Evolutionary conservation across 2,329 filamentous ascomycete genomes (phyloP).

Genomic region (Fusarium sp.): DNA sequence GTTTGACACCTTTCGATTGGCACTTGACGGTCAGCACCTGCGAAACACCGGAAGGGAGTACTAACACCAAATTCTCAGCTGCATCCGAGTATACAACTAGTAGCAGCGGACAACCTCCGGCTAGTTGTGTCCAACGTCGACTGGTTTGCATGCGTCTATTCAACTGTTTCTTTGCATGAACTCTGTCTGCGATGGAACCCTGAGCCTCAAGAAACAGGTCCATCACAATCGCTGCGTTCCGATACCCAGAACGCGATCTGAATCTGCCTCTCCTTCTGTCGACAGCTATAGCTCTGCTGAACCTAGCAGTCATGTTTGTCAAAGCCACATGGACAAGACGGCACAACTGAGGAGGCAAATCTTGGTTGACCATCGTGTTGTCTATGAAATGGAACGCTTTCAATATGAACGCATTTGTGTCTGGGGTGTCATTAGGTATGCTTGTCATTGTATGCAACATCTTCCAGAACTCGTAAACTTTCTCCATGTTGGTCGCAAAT

Average conservation of each 20-base stretch:
- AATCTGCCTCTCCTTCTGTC: neutral
- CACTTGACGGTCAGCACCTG: neutral
- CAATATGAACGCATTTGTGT: neutral
- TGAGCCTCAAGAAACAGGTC: neutral
- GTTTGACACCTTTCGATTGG: neutral
- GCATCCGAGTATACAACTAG: neutral
- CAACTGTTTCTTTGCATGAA: neutral
- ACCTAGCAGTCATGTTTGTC: neutral
- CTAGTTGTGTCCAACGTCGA: neutral
- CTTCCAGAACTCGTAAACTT: neutral
- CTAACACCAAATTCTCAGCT: neutral
- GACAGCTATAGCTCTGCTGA: neutral
- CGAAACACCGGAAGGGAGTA: neutral
- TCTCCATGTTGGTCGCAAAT: neutral
- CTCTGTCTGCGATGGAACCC: neutral
- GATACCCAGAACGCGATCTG: neutral
- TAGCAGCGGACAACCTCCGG: neutral
- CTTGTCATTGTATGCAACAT: neutral
- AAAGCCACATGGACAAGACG: neutral
- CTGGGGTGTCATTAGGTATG: neutral
- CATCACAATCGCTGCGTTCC: neutral
- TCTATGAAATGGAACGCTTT: neutral
- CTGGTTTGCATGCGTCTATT: neutral
- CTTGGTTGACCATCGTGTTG: neutral
- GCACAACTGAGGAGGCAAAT: neutral